Evolutionary conservation across 208 protist genomes (phyloP).

Genomic region (Leishmania amazonensis): DNA sequence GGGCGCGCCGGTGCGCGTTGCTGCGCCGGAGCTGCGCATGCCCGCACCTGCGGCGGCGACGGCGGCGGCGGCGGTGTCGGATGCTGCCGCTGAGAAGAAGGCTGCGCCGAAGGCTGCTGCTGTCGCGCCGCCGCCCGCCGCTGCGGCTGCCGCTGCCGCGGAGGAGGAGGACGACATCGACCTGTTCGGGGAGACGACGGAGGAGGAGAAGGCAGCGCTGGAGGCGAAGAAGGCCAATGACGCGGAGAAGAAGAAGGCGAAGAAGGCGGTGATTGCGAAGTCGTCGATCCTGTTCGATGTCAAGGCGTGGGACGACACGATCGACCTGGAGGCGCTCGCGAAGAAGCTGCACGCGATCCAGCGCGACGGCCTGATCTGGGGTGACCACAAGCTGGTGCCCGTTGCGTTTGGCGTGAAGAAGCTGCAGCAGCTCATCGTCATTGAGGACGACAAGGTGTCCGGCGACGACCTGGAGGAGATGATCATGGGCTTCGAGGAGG

Average conservation of each 20-base stretch:
- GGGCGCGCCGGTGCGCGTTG: conserved; percentile 60
- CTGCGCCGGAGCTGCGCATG: conserved; percentile 33
- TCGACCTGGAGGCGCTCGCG: conserved; percentile 89
- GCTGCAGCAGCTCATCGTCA: conserved; percentile 92
- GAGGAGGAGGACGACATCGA: conserved; percentile 86
- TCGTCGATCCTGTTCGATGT: conserved; percentile 93
- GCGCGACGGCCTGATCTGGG: conserved; percentile 93
- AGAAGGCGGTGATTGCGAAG: conserved; percentile 87
- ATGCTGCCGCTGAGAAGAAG: conserved; percentile 31
- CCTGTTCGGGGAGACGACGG: conserved; percentile 88
- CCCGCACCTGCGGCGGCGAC: conserved; percentile 7
- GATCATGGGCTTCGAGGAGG: conserved; percentile 93
- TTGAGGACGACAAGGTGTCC: conserved; percentile 96
- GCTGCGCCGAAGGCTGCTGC: conserved; percentile 31
- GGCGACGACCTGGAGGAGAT: conserved; percentile 93
- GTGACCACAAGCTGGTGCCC: conserved; percentile 88
- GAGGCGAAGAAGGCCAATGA: conserved; percentile 88
- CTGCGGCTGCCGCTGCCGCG: conserved; percentile 32
- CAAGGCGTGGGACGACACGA: conserved; percentile 94
- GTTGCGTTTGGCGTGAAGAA: conserved; percentile 97
- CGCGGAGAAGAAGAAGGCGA: conserved; percentile 81
- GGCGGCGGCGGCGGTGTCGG: conserved; percentile 45
- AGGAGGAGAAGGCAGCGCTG: conserved; percentile 83
- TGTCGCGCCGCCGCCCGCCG: conserved; percentile 30
- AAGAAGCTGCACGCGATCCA: conserved; percentile 82